These are phyloP conservation scores for Chenopodium quinoa DNA, from an alignment of 148 eudicot species.

Conservation along the genomic window DNA sequence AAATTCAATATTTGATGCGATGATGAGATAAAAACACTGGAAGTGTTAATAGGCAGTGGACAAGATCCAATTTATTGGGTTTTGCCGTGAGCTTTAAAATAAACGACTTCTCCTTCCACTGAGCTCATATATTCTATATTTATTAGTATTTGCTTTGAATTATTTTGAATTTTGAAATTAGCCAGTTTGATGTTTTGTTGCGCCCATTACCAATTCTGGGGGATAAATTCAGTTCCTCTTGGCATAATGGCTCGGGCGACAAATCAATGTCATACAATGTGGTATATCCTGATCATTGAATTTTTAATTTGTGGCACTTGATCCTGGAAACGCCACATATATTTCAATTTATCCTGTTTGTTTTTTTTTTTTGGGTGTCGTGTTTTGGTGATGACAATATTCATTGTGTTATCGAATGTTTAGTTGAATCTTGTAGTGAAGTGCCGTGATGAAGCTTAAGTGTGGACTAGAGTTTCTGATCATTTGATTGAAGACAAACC, in stretches of 20 bases:
- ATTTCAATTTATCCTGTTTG: not conserved
- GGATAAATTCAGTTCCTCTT: conserved; percentile 42
- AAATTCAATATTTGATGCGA: conserved; percentile 11
- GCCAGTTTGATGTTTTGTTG: not conserved
- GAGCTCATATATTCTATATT: conserved; percentile 28
- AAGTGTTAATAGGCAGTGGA: conserved; percentile 68
- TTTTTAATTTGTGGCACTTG: conserved; percentile 29
- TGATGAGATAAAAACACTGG: conserved; percentile 54
- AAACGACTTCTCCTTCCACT: conserved; percentile 96
- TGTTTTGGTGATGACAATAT: too few relatives aligned
- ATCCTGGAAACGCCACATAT: conserved; percentile 58
- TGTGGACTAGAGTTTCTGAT: conserved; percentile 89
- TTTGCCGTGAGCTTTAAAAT: conserved; percentile 54
- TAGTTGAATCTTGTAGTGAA: not conserved
- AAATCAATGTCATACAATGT: conserved; percentile 29
- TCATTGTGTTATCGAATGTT: too few relatives aligned
- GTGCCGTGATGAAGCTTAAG: conserved; percentile 31
- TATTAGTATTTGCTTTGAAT: not conserved
- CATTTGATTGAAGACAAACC: conserved; percentile 61
- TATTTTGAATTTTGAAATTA: not conserved
- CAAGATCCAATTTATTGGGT: not conserved
- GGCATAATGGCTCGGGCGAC: conserved; percentile 76
- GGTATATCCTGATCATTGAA: conserved; percentile 66
- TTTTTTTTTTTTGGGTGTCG: too few relatives aligned
- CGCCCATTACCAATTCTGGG: conserved; percentile 72